A percentile compares a stretch with the other conserved stretches of the same genome.
These are phyloP conservation scores for Astrothelium macrocarpum DNA, from an alignment of 495 filamentous ascomycete species.

Conservation along the genomic window DNA sequence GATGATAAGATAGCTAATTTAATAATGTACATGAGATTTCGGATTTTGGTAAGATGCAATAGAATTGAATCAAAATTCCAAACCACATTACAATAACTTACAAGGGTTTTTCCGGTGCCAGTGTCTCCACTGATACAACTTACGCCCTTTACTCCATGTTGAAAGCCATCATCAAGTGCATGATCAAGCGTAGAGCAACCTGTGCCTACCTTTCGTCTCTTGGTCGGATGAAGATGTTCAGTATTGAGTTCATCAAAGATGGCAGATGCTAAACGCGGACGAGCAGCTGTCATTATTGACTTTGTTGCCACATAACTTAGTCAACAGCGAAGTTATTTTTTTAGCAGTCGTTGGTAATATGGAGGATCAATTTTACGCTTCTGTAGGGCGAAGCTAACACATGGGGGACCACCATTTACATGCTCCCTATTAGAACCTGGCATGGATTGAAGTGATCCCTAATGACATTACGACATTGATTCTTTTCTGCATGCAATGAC, in stretches of 20 bases:
- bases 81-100: constrained; percentile 6
- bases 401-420: too few relatives aligned
- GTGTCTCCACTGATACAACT: constrained; percentile 17
- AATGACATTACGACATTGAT: too few relatives aligned
- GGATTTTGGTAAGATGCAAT: not conserved
- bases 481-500: too few relatives aligned
- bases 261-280: constrained; percentile 11
- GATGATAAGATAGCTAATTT: constrained; percentile 13
- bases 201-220: constrained; percentile 9
- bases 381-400: too few relatives aligned
- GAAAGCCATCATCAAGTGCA: constrained; percentile 18
- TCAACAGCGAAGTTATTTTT: too few relatives aligned
- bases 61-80: not conserved
- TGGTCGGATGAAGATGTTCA: not conserved
- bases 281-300: constrained; percentile 9
- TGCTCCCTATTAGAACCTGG: too few relatives aligned
- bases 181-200: constrained; percentile 19
- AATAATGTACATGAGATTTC: not conserved
- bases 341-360: too few relatives aligned
- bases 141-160: constrained; percentile 10
- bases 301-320: not conserved
- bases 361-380: too few relatives aligned
- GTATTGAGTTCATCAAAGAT: constrained; percentile 1
- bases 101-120: constrained; percentile 15
- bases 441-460: too few relatives aligned